Base-by-base conservation (phyloP, 2,329 filamentous ascomycete genomes). In the Thielaviopsis ethacetica region DNA sequence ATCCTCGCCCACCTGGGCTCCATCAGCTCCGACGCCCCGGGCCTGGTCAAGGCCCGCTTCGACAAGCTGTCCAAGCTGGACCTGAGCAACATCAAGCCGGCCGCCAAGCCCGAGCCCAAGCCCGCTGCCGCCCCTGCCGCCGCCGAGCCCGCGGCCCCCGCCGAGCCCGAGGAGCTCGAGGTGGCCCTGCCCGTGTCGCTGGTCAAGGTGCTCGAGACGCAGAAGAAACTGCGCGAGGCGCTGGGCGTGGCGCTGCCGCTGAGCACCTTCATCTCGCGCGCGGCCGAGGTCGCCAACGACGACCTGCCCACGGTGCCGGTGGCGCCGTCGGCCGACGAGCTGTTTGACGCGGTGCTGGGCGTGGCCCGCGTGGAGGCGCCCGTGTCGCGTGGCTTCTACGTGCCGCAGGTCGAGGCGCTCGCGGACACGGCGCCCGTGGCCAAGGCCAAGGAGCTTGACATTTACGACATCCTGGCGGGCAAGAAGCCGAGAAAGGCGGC, bases 21-120 rank as follows among this genome's bases (percentile, higher is more conserved):
- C 65, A 88, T 96, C 67, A 76, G 84, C 62, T 75, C 83, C 63
- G 77, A 83, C 61, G 86, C 88, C 64, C 86, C 91, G 1, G 78
- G 81, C 22, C 76, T 82, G 62, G 79, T 90, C 65, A 86, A 87
- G 59, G 75, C 79, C 60, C 83, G 82, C 57, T 84, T 95, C 68
- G 76, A 81, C 62, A 85, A 89, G 71, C 81, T 93, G 54, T 75
- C 81, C 50, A 89, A 94, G 70, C 82, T 98, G 57, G 91, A 98
- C 70, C 82, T 98, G 24, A 93, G 86, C 75, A 95, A 97, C 75
- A 91, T 97, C 75, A 94, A 95, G 76, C 74, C 91, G 61, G 85
- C 84, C 54, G 70, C 75, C 58, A 75, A 76, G 67, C 76, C 78
- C 68, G 67, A 65, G 54, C 65, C 66, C 38, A 62, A 71, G 59